phyloP scores from a whole-genome alignment of 192 early-diverging fungal species.

The Piromyces sp. region DNA sequence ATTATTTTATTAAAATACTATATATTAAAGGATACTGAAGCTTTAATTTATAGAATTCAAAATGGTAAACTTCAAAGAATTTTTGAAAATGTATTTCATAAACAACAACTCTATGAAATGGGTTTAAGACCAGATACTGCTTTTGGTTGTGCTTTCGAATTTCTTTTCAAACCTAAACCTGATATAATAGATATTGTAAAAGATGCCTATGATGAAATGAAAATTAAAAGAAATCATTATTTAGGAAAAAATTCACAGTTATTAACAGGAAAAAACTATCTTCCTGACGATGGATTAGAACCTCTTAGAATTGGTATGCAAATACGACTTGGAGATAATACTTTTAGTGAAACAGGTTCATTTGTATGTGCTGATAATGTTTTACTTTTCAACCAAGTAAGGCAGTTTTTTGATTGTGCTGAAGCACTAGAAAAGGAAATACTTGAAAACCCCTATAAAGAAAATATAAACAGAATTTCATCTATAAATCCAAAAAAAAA shows the following conservation, averaged over 20 bases:
- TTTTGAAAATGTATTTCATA: background rate
- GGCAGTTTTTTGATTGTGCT: background rate
- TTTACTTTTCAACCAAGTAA: background rate
- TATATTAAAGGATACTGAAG: background rate
- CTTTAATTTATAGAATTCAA: background rate
- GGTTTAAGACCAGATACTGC: background rate
- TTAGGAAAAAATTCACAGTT: background rate
- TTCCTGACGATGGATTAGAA: background rate
- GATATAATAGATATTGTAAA: background rate
- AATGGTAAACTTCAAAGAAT: background rate
- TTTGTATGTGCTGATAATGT: background rate
- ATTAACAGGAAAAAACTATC: background rate
- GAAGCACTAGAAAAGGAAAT: background rate
- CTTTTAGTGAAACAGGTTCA: background rate
- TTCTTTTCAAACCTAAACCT: background rate
- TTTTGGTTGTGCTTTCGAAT: background rate
- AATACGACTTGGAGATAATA: background rate
- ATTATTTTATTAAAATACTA: no score
- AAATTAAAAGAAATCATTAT: background rate
- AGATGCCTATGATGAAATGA: background rate
- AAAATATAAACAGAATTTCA: background rate
- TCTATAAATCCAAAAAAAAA: background rate
- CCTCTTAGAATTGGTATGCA: background rate
- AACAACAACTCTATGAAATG: background rate
- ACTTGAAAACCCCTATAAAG: background rate